Base-by-base conservation (phyloP, 768 basidiomycete species). In the Vararia minispora region DNA sequence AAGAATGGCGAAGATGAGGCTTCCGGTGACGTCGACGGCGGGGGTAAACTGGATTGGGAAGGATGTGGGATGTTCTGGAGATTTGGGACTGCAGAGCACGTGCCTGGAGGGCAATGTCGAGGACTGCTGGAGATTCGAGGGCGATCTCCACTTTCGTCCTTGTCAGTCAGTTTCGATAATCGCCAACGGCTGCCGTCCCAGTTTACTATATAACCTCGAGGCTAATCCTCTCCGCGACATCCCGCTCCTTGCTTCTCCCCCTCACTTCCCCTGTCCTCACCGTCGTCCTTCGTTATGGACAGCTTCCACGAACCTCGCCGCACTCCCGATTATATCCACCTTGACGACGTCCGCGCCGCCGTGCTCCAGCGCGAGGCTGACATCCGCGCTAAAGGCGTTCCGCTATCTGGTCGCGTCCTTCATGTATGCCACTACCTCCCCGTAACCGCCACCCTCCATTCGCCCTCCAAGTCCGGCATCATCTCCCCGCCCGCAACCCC, bases 401-500 rank as follows among this genome's bases (percentile, higher is more conserved):
- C 74, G 1, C 72, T 95, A 29, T 82, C 81, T 4, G 92, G 91
- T 2, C 75, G 92, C 29, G 84, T 95, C 56, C 72, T 98, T 51
- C 92, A 94, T 50, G 79, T 95, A 46, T 83, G 78, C 62, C 89
- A 91, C 59, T 86, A 90, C 54, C 78, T 92, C 39, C 89, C 89
- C 44, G 68, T 91, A 53, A 64, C 69, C 33, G 75, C 79, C 20
- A 74, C 81, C 24, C 69, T 85, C 52, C 57, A 61, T 20, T 51
- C 53, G 32, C 43, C 57, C 10, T 46, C 53, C 20, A 49, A 56
- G 33, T 48, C 55, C 8, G 74, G 73, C 33, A 71, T 81, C 41
- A 66, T 66, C 37, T 79, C 76, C 36, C 87, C 89, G 0, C 87
- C 88, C 6, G 69, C 78, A 4, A 87, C 88, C 0, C 88, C 87